phyloP scores from a whole-genome alignment of 1,139 yeast genomes.

The Saccharomyces hybrid region DNA sequence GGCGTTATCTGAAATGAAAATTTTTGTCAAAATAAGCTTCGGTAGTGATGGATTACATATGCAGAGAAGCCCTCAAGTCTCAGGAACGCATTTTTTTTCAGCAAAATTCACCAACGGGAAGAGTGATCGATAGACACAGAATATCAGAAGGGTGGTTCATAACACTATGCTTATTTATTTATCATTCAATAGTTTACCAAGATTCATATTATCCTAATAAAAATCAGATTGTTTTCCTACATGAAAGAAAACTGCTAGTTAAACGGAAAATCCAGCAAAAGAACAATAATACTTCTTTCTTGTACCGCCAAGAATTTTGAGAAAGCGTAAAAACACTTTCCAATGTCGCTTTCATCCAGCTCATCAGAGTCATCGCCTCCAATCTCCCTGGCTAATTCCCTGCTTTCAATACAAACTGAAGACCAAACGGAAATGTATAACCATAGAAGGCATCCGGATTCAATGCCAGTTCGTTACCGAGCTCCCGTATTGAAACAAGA shows the following conservation, averaged over 20 bases:
- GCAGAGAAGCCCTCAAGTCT: not conserved
- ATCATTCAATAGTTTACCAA: not conserved
- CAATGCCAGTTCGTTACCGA: conserved; percentile 12
- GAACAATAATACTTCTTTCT: not conserved
- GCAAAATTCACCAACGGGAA: not conserved
- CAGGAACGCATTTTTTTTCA: not conserved
- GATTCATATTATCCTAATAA: not conserved
- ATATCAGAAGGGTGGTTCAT: not conserved
- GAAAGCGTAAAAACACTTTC: not conserved
- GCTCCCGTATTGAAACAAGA: not conserved
- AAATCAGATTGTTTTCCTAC: not conserved
- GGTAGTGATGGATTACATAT: not conserved
- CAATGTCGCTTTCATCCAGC: not conserved
- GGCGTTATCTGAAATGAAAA: not conserved
- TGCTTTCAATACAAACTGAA: conserved; percentile 34
- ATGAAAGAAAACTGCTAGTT: not conserved
- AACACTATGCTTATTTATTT: not conserved
- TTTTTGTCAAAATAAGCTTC: not conserved
- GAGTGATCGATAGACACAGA: not conserved
- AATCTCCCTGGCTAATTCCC: conserved; percentile 22
- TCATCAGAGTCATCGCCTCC: conserved; percentile 12
- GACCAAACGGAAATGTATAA: conserved; percentile 45
- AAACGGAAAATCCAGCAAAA: not conserved
- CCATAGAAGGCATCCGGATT: conserved; percentile 47
- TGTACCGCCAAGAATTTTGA: not conserved